Conservation (phyloP, 2,329 filamentous ascomycete genomes). For the Coccinonectria pachysandricola region DNA sequence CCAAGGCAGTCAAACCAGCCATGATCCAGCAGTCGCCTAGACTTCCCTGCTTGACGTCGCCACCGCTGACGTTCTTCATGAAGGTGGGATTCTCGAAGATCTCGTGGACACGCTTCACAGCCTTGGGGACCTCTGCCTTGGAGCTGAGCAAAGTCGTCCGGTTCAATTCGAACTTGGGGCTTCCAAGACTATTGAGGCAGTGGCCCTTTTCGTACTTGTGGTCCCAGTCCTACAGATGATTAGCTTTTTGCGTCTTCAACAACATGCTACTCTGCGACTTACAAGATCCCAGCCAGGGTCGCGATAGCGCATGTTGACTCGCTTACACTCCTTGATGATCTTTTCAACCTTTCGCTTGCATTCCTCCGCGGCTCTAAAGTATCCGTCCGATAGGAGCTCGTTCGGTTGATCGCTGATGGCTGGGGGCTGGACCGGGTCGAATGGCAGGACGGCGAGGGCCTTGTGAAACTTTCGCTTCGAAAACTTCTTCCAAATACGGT, state of each 20-base stretch:
- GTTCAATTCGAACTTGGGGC: conserved; percentile 41
- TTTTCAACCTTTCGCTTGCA: conserved; percentile 53
- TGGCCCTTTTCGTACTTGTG: conserved; percentile 54
- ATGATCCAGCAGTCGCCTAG: conserved; percentile 81
- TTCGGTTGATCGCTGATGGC: conserved; percentile 44
- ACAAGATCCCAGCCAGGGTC: conserved; percentile 52
- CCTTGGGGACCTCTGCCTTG: conserved; percentile 50
- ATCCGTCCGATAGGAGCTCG: conserved; percentile 48
- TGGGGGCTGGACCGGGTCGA: conserved; percentile 45
- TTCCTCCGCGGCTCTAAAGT: conserved; percentile 52
- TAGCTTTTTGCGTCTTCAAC: too few relatives aligned
- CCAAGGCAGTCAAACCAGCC: conserved; percentile 65
- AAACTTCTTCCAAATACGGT: conserved; percentile 56
- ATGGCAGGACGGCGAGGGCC: conserved; percentile 54
- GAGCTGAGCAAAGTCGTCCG: conserved; percentile 34
- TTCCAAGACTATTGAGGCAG: conserved; percentile 42
- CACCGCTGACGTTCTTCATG: conserved; percentile 52
- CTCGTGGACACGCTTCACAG: conserved; percentile 65
- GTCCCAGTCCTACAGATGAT: conserved; percentile 45
- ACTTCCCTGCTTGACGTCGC: conserved; percentile 67
- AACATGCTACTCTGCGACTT: too few relatives aligned
- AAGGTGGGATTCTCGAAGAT: conserved; percentile 69
- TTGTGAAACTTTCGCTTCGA: conserved; percentile 51
- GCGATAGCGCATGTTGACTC: conserved; percentile 71
- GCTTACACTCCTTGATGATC: conserved; percentile 54